These are phyloP conservation scores for Candida sojae DNA, from an alignment of 1,139 yeast genomes.

Conservation along the genomic window DNA sequence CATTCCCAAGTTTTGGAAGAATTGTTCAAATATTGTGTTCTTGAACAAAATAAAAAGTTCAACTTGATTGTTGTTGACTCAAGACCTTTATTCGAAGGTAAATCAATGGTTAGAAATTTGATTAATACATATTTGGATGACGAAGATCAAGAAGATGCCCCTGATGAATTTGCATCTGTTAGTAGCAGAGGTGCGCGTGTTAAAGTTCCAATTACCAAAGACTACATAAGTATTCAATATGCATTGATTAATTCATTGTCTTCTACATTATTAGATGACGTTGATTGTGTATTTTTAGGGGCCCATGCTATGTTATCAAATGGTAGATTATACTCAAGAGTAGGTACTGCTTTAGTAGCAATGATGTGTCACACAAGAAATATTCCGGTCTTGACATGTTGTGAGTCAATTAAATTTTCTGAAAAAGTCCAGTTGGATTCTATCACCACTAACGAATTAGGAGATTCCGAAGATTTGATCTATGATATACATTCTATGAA, in stretches of 20 bases:
- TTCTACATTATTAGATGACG: constrained; percentile 72
- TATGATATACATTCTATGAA: constrained; percentile 45
- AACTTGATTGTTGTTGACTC: constrained; percentile 89
- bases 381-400: constrained; percentile 91
- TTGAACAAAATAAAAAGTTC: constrained; percentile 64
- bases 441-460: constrained; percentile 89
- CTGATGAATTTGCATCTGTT: constrained; percentile 40
- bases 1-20: constrained; percentile 82
- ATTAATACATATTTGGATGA: constrained; percentile 31
- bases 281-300: constrained; percentile 89
- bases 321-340: constrained; percentile 90
- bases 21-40: constrained; percentile 69
- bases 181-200: constrained; percentile 13
- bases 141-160: constrained; percentile 40
- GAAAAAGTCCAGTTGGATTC: constrained; percentile 96
- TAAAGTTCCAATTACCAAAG: constrained; percentile 34
- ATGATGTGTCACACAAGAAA: constrained; percentile 87
- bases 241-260: constrained; percentile 79
- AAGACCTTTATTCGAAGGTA: constrained; percentile 95
- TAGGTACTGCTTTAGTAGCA: constrained; percentile 92
- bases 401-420: constrained; percentile 93
- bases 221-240: constrained; percentile 49
- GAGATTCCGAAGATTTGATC: constrained; percentile 77
- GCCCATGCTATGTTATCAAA: constrained; percentile 98
- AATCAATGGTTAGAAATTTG: constrained; percentile 65